A percentile compares a stretch with the other conserved stretches of the same genome.
Evolutionary conservation across 768 basidiomycete genomes (phyloP).

Genomic region (Daedalea quercina): DNA sequence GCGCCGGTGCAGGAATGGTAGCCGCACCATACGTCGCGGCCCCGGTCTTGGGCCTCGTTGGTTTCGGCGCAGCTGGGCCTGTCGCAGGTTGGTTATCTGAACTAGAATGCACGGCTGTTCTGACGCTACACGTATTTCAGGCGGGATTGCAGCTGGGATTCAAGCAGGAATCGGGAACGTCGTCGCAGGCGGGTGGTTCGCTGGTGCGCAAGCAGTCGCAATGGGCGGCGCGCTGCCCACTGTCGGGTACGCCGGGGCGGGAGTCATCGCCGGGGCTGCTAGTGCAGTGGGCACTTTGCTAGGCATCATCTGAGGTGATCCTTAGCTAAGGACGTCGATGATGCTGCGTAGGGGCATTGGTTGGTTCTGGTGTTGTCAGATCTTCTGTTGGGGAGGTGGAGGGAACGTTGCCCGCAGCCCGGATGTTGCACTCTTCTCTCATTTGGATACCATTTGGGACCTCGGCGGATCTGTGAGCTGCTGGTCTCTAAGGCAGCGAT

Average conservation of each 20-base stretch:
- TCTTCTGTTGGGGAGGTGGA: too few species aligned
- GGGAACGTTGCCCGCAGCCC: too few species aligned
- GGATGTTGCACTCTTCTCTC: too few species aligned
- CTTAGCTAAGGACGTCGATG: too few species aligned
- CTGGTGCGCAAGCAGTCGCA: conserved; percentile 3
- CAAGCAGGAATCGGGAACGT: conserved; percentile 10
- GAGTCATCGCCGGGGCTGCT: background rate
- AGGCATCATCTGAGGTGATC: background rate
- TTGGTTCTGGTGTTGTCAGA: too few species aligned
- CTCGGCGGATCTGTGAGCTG: too few species aligned
- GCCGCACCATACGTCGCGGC: background rate
- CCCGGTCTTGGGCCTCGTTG: background rate
- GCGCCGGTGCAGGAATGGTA: background rate
- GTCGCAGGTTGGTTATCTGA: background rate
- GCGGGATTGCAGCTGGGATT: conserved; percentile 3
- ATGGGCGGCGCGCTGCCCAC: conserved; percentile 10
- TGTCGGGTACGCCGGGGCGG: background rate
- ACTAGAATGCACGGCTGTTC: background rate
- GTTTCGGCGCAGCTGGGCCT: conserved; percentile 1
- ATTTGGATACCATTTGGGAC: too few species aligned
- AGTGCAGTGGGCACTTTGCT: background rate
- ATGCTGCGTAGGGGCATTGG: too few species aligned
- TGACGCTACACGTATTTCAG: background rate
- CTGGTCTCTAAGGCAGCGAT: too few species aligned
- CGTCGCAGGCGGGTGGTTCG: conserved; percentile 6